phyloP scores from a whole-genome alignment of 805 yeast species.

The Candida xiaguanensis region DNA sequence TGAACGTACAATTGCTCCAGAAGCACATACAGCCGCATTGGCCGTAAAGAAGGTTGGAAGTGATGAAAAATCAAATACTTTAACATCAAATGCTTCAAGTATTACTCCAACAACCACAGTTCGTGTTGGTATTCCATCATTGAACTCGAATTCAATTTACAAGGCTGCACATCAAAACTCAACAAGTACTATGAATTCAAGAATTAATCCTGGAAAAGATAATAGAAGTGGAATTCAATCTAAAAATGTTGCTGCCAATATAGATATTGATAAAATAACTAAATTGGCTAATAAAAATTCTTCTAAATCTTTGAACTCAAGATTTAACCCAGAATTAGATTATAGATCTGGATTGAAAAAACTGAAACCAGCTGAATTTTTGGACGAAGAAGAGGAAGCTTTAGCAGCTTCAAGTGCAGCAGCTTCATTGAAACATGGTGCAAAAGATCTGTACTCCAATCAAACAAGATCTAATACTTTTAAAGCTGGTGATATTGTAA shows the following conservation, averaged over 20 bases:
- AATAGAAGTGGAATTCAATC: conserved; percentile 33
- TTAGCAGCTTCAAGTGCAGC: conserved; percentile 57
- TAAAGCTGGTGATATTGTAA: conserved; percentile 43
- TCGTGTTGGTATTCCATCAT: conserved; percentile 28
- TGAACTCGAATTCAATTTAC: conserved; percentile 28
- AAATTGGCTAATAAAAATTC: conserved; percentile 37
- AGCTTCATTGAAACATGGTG: conserved; percentile 46
- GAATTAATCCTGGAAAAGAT: conserved; percentile 41
- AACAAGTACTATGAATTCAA: conserved; percentile 39
- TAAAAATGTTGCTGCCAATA: conserved; percentile 15
- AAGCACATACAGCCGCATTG: conserved; percentile 64
- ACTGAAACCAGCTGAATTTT: conserved; percentile 24
- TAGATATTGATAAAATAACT: conserved; percentile 33
- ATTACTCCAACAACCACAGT: conserved; percentile 10
- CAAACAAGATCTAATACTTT: conserved; percentile 29
- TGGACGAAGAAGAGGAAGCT: conserved; percentile 38
- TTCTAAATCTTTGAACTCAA: conserved; percentile 33
- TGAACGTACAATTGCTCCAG: conserved; percentile 55
- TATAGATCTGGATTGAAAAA: conserved; percentile 35
- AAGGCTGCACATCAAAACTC: conserved; percentile 37
- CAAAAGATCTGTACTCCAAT: conserved; percentile 20
- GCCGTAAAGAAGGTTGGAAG: conserved; percentile 44
- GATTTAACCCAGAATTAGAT: conserved; percentile 42
- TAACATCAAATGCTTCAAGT: conserved; percentile 16
- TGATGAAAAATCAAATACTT: conserved; percentile 20